A percentile compares a stretch with the other conserved stretches of the same genome.
phyloP scores from a whole-genome alignment of 768 basidiomycete species.

The Leccinellum albellum region DNA sequence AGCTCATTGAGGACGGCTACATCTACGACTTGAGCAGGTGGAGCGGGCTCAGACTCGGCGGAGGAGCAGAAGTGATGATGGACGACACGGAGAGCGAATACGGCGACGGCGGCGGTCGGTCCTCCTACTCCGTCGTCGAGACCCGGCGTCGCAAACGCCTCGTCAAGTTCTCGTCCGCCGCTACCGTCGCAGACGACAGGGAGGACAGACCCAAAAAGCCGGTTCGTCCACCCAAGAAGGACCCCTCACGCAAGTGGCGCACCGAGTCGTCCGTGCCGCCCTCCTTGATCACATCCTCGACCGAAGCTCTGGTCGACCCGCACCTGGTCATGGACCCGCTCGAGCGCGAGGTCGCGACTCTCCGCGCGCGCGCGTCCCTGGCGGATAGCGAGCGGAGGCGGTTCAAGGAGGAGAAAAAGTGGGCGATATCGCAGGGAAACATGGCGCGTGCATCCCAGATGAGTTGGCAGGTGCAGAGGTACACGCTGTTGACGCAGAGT shows the following conservation, averaged over 20 bases:
- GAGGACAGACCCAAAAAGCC: constrained; percentile 23
- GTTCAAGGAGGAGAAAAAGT: constrained; percentile 83
- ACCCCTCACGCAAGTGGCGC: constrained; percentile 30
- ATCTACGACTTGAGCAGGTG: constrained; percentile 24
- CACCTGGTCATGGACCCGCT: constrained; percentile 55
- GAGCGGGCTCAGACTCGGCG: not conserved
- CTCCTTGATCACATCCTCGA: constrained; percentile 58
- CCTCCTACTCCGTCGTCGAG: constrained; percentile 7
- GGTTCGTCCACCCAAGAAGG: constrained; percentile 25
- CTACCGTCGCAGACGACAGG: constrained; percentile 20
- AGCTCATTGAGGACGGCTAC: constrained; percentile 53
- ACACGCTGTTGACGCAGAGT: constrained; percentile 74
- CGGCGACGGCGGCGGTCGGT: not conserved
- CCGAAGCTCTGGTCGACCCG: constrained; percentile 61
- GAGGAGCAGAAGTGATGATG: not conserved
- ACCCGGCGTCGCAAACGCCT: constrained; percentile 37
- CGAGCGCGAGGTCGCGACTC: constrained; percentile 70
- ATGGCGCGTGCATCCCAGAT: constrained; percentile 70
- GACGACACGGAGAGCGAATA: constrained; percentile 12
- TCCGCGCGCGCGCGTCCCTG: constrained; percentile 72
- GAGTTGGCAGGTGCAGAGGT: constrained; percentile 81
- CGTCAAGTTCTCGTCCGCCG: constrained; percentile 44
- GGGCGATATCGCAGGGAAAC: constrained; percentile 81
- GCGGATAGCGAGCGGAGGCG: constrained; percentile 81
- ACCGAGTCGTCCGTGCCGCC: constrained; percentile 38